Evolutionary conservation across 2,329 filamentous ascomycete genomes (phyloP).

Genomic region (Magnaporthiopsis incrustans): DNA sequence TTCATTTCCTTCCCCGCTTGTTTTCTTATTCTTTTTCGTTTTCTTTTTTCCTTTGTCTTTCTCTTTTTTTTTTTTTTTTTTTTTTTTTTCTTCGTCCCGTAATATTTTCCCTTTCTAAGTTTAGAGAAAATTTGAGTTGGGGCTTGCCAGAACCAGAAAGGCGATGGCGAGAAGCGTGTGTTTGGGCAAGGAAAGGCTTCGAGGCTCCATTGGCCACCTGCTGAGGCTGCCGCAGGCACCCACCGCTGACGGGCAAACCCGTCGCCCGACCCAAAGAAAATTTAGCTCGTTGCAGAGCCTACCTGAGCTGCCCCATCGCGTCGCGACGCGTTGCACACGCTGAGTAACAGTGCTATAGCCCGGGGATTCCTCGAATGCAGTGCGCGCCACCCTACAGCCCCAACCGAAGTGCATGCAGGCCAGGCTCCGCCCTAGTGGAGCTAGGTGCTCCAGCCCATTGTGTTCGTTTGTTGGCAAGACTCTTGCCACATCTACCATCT

Average conservation of each 20-base stretch:
- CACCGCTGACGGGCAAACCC: neutral
- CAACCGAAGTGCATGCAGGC: neutral
- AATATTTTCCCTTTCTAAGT: neutral
- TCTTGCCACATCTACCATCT: neutral
- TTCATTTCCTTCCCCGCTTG: neutral
- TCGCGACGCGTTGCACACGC: neutral
- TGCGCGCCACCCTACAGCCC: neutral
- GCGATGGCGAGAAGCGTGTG: neutral
- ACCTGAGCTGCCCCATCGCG: neutral
- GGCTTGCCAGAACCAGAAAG: no score
- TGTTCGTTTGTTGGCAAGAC: neutral
- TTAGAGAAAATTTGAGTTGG: no score
- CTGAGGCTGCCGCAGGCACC: neutral
- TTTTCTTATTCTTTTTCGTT: neutral
- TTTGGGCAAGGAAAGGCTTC: neutral
- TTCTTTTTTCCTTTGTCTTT: neutral
- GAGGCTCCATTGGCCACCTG: neutral
- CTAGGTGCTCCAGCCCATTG: no score
- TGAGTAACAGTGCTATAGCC: neutral
- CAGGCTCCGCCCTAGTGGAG: neutral
- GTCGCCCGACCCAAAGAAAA: neutral
- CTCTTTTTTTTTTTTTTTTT: neutral
- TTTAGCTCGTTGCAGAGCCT: neutral
- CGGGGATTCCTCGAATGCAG: neutral
- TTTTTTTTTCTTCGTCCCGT: neutral